phyloP scores from a whole-genome alignment of 371 early-diverging fungal species.

The Nematocida ausubeli region DNA sequence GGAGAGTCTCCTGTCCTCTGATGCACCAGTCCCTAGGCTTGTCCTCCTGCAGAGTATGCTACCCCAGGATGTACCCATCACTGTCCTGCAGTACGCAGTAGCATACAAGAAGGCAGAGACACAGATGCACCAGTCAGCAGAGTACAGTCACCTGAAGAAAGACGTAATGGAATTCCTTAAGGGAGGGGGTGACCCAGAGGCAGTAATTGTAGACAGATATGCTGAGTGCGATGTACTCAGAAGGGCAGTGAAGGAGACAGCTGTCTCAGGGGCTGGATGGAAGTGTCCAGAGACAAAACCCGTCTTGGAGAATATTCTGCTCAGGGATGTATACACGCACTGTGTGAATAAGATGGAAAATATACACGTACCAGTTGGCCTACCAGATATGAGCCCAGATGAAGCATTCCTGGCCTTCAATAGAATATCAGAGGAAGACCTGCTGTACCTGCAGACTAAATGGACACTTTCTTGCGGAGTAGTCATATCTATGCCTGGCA shows the following conservation, averaged over 20 bases:
- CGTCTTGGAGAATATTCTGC: slow-evolving; percentile 20
- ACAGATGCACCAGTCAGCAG: not conserved
- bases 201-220: not conserved
- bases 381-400: not conserved
- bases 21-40: not conserved
- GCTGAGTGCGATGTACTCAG: not conserved
- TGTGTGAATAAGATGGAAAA: slow-evolving; percentile 3
- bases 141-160: slow-evolving; percentile 20
- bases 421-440: slow-evolving; percentile 31
- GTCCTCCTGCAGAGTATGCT: slow-evolving; percentile 21
- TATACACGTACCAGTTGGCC: not conserved
- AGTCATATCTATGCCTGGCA: slow-evolving; percentile 13
- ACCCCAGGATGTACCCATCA: not conserved
- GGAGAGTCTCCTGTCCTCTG: not conserved
- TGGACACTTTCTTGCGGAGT: slow-evolving; percentile 39
- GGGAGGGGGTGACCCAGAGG: slow-evolving; percentile 29
- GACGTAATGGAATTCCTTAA: slow-evolving; percentile 33
- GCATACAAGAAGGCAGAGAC: not conserved
- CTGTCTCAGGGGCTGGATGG: slow-evolving; percentile 20
- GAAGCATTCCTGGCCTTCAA: slow-evolving; percentile 8
- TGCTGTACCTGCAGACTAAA: slow-evolving; percentile 6
- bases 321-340: slow-evolving; percentile 18
- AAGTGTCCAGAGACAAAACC: not conserved
- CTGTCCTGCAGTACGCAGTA: slow-evolving; percentile 5
- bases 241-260: slow-evolving; percentile 10